Evolutionary conservation across 2,329 filamentous ascomycete species (phyloP), one percentile per base, ranked within the genome.

Genomic region (Orbilia oligospora): DNA sequence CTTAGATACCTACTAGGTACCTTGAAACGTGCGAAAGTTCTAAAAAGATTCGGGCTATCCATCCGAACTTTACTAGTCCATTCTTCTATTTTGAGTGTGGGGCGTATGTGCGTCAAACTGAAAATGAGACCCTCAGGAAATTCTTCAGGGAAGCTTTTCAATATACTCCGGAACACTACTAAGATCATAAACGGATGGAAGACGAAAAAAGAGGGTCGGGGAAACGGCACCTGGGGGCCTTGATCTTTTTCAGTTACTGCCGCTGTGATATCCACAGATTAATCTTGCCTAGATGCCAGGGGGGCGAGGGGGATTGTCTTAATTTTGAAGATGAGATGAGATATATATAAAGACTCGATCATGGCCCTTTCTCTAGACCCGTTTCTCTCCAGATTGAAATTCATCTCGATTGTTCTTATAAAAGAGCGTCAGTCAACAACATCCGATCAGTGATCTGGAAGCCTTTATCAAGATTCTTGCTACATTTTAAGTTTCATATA

Each of bases 371-470:
- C 56, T 36, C 38, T 55, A 22, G 20, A 14, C 18, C 12, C 36
- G n/a, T 68, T 30, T 4, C 10, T 5, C 22, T 24, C 58, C 48
- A 65, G 56, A 56, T 69, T 67, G 67, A 75, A 68, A 27, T 46
- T 46, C 44, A 46, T 55, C 51, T 73, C 58, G 55, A 68, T 75
- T 68, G 46, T 49, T 55, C 55, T 49, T 65, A 22, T 53, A 61
- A 33, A 20, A 56, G 46, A 68, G 51, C 20, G 14, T 51, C 20
- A 51, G 36, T 16, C 6, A 61, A 36, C 18, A 41, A 51, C 33
- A 61, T 61, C 71, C 38, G 63, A 75, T 75, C 71, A 69, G 71
- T 75, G 71, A 75, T 75, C 71, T 75, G 64, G 64, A 64, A 64
- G 33, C 27, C 27, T 30, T 30, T 30, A 30, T 30, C 27, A 30